These are phyloP conservation scores for Trichoderma semiorbis DNA, from an alignment of 2,329 filamentous ascomycete genomes.

Conservation along the genomic window DNA sequence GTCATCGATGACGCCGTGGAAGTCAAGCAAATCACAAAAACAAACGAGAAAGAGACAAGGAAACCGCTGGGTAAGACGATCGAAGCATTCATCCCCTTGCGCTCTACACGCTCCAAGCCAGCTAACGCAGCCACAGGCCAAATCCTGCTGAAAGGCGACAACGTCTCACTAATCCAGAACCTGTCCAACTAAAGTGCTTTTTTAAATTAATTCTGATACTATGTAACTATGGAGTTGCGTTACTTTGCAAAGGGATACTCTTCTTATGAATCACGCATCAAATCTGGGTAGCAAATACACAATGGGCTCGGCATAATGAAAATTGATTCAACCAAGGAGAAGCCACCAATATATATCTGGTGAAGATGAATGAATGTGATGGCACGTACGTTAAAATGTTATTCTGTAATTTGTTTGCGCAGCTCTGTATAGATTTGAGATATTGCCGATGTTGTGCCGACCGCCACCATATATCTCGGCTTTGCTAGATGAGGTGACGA, in stretches of 20 bases:
- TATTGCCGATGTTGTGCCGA: constrained; percentile 15
- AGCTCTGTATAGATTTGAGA: not conserved
- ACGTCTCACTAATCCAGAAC: constrained; percentile 75
- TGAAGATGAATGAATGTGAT: not conserved
- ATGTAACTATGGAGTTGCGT: constrained; percentile 6
- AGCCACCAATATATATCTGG: not conserved
- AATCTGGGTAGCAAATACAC: constrained; percentile 10
- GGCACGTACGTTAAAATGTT: too few species aligned
- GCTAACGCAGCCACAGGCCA: constrained; percentile 58
- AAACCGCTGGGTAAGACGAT: constrained; percentile 66
- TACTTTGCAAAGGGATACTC: constrained; percentile 6
- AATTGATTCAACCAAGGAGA: not conserved
- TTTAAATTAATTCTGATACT: not conserved
- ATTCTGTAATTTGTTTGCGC: not conserved
- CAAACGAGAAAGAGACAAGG: constrained; percentile 69
- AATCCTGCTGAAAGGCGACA: constrained; percentile 84
- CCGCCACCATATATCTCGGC: not conserved
- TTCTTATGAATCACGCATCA: constrained; percentile 10
- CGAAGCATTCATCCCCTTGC: not conserved
- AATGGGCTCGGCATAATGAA: constrained; percentile 11
- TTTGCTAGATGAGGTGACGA: not conserved
- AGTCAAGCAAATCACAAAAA: constrained; percentile 80
- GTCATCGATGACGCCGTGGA: constrained; percentile 95
- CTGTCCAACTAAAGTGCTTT: constrained; percentile 30
- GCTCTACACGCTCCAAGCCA: not conserved